Conservation (phyloP, 441 rosid genomes). For the Adansonia gregorii region DNA sequence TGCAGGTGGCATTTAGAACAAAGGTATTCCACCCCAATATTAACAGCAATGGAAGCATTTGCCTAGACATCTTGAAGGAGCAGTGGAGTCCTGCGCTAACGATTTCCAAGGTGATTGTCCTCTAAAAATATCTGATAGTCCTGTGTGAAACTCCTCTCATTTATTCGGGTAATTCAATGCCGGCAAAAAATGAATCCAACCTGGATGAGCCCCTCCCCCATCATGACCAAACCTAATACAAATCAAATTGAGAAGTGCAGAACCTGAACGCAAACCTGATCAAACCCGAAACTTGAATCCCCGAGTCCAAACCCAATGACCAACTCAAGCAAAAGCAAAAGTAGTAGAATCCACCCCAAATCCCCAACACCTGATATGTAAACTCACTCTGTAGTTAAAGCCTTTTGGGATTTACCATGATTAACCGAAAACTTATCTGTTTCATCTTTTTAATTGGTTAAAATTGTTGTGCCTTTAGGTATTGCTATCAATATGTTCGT, state of each 20-base stretch:
- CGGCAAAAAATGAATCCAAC: neutral
- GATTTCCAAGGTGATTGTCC: slow-evolving; percentile 53
- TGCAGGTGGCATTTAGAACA: slow-evolving; percentile 83
- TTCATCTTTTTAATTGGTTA: neutral
- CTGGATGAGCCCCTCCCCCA: neutral
- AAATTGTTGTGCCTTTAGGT: slow-evolving; percentile 44
- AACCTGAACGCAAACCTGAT: neutral
- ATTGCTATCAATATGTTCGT: slow-evolving; percentile 75
- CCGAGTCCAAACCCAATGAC: neutral
- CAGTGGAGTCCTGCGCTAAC: slow-evolving; percentile 70
- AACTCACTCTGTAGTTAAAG: neutral
- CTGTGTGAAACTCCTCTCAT: neutral
- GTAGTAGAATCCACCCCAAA: neutral
- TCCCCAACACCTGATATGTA: no score
- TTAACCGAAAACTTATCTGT: neutral
- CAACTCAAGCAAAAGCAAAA: neutral
- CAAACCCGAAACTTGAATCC: neutral
- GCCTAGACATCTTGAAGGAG: slow-evolving; percentile 67
- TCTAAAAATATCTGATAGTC: neutral
- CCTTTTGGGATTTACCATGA: neutral
- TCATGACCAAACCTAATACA: neutral
- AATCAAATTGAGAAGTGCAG: neutral
- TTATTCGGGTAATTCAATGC: neutral
- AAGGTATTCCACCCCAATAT: slow-evolving; percentile 78
- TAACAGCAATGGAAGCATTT: slow-evolving; percentile 65